Conservation (phyloP, 2,329 filamentous ascomycete species). For the Aspergillus pseudoviridinutans region DNA sequence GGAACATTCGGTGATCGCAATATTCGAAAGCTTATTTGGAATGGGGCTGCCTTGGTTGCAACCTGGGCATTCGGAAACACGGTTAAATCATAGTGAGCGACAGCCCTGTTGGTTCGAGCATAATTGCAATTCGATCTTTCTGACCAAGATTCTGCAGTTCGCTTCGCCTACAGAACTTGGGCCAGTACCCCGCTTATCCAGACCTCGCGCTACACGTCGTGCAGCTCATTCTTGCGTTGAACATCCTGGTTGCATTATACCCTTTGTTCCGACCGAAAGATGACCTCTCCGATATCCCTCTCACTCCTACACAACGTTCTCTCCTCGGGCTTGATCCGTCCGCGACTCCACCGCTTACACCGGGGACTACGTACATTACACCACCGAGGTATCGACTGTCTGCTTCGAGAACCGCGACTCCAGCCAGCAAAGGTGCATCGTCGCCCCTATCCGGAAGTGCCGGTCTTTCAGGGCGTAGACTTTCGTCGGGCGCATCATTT, state of each 20-base stretch:
- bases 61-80: conserved; percentile 45
- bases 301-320: conserved; percentile 83
- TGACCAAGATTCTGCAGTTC: conserved; percentile 26
- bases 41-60: conserved; percentile 53
- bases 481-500: conserved; percentile 48
- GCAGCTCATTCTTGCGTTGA: conserved; percentile 62
- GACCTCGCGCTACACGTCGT: conserved; percentile 51
- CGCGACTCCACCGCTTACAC: conserved; percentile 59
- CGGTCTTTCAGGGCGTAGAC: conserved; percentile 30
- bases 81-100: conserved; percentile 36
- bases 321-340: conserved; percentile 76
- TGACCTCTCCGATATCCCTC: conserved; percentile 79
- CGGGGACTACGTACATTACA: conserved; percentile 71
- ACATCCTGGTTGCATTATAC: conserved; percentile 65
- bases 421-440: conserved; percentile 35
- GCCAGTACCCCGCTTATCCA: conserved; percentile 37
- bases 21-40: conserved; percentile 65
- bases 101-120: conserved; percentile 1
- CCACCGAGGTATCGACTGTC: conserved; percentile 83
- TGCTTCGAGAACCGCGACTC: conserved; percentile 48
- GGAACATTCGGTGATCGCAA: conserved; percentile 77
- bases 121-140: conserved; percentile 12
- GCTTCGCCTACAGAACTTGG: conserved; percentile 32
- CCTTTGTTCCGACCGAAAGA: conserved; percentile 72
- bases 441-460: conserved; percentile 34